Evolutionary conservation across 2,329 filamentous ascomycete genomes (phyloP), one percentile per base, ranked within the genome.

Genomic region (Endothia cerciana): DNA sequence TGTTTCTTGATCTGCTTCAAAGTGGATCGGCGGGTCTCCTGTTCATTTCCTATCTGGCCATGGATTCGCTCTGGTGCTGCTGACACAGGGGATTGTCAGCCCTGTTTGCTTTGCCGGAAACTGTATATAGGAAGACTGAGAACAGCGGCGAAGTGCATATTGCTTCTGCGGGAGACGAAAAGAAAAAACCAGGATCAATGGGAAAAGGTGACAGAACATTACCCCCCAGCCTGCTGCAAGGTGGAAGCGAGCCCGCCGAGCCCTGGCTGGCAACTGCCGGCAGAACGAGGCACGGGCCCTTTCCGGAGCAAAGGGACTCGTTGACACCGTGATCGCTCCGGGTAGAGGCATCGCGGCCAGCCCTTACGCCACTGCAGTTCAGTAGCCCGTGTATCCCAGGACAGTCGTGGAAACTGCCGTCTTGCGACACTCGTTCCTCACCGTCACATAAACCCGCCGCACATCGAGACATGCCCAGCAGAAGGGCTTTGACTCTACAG

Each of bases 21-120:
- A 62, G 64, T 63, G 64, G 64, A 57, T 53, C 62, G 45, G 38
- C 43, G 60, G 49, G 28, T 51, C 49, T 59, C 57, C 60, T 62
- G 49, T 57, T 66, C 66, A 68, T 68, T 63, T 64, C 59, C 33
- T 49, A 49, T 59, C 56, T 43, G 49, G 41, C 49, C 40, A 41
- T 22, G 49, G 56, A 22, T 55, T 61, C 45, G 22, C 60, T 40
- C 22, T 56, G 22, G 53, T 59, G 56, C 43, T 61, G 38, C 56
- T 49, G 45, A 51, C 28, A 61, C n/a, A 51, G 28, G 19, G 36
- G 33, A 41, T 36, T 59, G 40, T 28, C 19, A 43, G 25, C 57
- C 40, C 57, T 36, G 15, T 43, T 30, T 45, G 22, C 17, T 19
- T 4, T 43, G 40, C 17, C 57, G 38, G n/a, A 17, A n/a, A 19